Evolutionary conservation across 305 asterid species (phyloP).

Genomic region (Coffea humblotiana): DNA sequence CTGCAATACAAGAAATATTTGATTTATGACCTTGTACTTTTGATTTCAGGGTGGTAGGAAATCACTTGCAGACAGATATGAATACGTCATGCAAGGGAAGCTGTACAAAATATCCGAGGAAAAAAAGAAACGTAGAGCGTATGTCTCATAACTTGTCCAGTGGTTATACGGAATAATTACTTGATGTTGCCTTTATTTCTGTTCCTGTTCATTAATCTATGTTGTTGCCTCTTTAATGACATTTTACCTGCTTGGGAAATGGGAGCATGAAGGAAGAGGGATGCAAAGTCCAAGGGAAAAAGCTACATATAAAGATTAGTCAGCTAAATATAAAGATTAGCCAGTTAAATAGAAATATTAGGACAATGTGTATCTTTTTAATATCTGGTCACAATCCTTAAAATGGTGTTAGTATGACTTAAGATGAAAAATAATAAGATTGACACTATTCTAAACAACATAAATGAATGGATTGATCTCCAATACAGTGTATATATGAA

Average conservation of each 20-base stretch:
- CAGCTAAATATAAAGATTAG: no score
- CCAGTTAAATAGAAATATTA: no score
- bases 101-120: conserved; percentile 79
- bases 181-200: not conserved
- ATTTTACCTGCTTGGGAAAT: not conserved
- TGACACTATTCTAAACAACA: not conserved
- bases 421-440: not conserved
- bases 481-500: not conserved
- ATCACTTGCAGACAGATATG: conserved; percentile 84
- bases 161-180: not conserved
- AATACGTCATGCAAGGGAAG: conserved; percentile 93
- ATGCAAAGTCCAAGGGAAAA: not conserved
- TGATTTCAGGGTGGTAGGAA: conserved; percentile 69
- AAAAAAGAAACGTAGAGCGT: conserved; percentile 64
- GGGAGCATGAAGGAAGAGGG: not conserved
- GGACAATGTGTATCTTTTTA: no score
- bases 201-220: not conserved
- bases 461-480: not conserved
- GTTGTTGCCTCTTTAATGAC: not conserved
- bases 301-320: not conserved
- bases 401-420: not conserved
- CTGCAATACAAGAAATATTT: not conserved
- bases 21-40: conserved; percentile 8
- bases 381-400: not conserved
- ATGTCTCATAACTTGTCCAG: conserved; percentile 24